A percentile compares a stretch with the other conserved stretches of the same genome.
Conservation (phyloP, 2,329 filamentous ascomycete genomes). For the Xylariales sp. region DNA sequence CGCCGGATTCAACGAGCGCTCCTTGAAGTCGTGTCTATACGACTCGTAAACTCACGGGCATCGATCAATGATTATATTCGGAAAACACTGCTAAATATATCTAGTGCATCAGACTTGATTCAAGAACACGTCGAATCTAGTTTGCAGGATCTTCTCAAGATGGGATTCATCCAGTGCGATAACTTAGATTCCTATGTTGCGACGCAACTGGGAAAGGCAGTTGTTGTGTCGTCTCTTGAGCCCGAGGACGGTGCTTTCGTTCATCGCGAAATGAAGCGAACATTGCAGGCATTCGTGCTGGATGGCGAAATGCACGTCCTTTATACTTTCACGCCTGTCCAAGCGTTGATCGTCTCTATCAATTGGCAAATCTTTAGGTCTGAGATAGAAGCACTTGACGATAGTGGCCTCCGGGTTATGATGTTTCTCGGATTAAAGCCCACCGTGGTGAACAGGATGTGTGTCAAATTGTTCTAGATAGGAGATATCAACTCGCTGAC, state of each 20-base stretch:
- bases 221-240: constrained; percentile 77
- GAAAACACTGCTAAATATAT: constrained; percentile 74
- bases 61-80: constrained; percentile 75
- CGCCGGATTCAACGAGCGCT: constrained; percentile 77
- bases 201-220: constrained; percentile 75
- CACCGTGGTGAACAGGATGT: constrained; percentile 74
- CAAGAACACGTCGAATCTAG: constrained; percentile 67
- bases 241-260: constrained; percentile 82
- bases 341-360: constrained; percentile 65
- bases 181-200: constrained; percentile 65
- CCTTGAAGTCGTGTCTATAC: constrained; percentile 76
- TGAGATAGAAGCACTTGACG: constrained; percentile 76
- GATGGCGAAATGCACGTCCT: constrained; percentile 78
- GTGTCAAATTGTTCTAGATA: constrained; percentile 43
- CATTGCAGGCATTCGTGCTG: constrained; percentile 79
- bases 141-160: constrained; percentile 66
- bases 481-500: constrained; percentile 28
- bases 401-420: constrained; percentile 76
- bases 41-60: constrained; percentile 72
- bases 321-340: constrained; percentile 81
- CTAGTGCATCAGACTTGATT: constrained; percentile 62
- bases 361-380: constrained; percentile 80
- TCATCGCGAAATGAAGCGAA: constrained; percentile 73
- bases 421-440: constrained; percentile 76
- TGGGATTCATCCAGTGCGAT: constrained; percentile 66